Evolutionary conservation across 305 asterid genomes (phyloP), one percentile per base, ranked within the genome.

Genomic region (Solanum hybrid): DNA sequence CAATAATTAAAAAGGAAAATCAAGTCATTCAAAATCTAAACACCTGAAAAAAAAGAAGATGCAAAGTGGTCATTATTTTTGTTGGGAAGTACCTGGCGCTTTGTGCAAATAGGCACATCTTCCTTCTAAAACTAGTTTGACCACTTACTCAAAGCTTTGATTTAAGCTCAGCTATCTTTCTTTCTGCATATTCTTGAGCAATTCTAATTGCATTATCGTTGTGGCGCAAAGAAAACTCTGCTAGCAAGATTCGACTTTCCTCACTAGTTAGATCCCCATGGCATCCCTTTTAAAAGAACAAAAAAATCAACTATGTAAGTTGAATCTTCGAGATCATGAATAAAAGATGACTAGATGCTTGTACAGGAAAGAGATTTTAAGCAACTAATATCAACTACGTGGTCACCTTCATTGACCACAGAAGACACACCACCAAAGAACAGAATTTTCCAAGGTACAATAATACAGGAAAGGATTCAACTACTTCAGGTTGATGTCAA

Each of bases 221-320:
- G 91, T 96, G 99, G 78, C 99, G 99, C 84, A 97, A 94, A 91
- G 92, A 95, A 88, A 96, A 96, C 92, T 97, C 99, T 7, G 99
- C 98, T 35, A 97, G 95, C 78, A 97, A 95, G 88, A 95, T 94
- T 93, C 94, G 97, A 77, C 95, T 93, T 81, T 97, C 96, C 89
- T 92, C 92, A 35, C 31, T 69, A 16, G 95, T 94, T 87, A 97
- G 95, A 94, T 97, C 99, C 90, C 98, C 99, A 75, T 96, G 99
- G 89, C 92, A 92, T 88, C 99, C 99, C 99, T 97, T 22, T 89
- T 13, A 79, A 87, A 79, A 13, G 73, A 56, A 66, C 79, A 88
- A 78, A 31, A 31, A 46, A 46, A 40, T 8, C 46, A 79, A 38
- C 32, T 89, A 22, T 34, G 89, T 77, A 10, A 13, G 77, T 88